Conservation (phyloP, 371 early-diverging fungal species). For the Lichtheimia hyalospora region DNA sequence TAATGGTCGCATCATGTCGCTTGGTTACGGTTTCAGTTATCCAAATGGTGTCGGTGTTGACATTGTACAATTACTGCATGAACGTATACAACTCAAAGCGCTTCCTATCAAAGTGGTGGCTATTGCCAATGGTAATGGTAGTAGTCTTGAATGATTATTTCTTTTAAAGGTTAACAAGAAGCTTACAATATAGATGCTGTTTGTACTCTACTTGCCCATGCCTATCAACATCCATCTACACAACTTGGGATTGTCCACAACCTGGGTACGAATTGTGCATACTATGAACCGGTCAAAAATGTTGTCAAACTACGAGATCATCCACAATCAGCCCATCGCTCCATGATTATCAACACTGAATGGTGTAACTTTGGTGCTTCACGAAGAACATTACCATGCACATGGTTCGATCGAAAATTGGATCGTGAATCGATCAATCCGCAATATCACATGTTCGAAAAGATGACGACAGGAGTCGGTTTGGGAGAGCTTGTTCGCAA, state of each 20-base stretch:
- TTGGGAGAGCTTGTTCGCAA: constrained; percentile 87
- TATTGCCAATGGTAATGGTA: constrained; percentile 68
- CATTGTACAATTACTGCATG: constrained; percentile 44
- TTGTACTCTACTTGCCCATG: constrained; percentile 87
- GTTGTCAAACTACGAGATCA: constrained; percentile 65
- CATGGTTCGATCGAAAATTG: constrained; percentile 79
- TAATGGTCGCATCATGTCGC: constrained; percentile 32
- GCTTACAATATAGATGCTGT: constrained; percentile 86
- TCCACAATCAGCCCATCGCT: constrained; percentile 26
- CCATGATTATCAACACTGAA: constrained; percentile 90
- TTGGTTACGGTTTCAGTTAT: constrained; percentile 42
- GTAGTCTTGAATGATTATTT: neutral
- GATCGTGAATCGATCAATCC: constrained; percentile 82
- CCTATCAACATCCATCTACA: constrained; percentile 82
- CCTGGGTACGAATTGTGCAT: constrained; percentile 95
- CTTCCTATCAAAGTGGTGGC: constrained; percentile 46
- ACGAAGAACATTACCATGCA: constrained; percentile 72
- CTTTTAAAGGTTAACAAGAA: neutral
- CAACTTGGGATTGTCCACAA: constrained; percentile 89
- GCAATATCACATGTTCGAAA: constrained; percentile 84
- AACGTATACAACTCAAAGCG: constrained; percentile 35
- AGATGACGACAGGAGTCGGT: constrained; percentile 92
- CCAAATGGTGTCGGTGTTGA: constrained; percentile 47
- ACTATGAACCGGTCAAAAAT: constrained; percentile 73
- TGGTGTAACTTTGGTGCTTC: constrained; percentile 84